Base-by-base conservation (phyloP, 2,329 filamentous ascomycete genomes). In the Xylaria sp. region DNA sequence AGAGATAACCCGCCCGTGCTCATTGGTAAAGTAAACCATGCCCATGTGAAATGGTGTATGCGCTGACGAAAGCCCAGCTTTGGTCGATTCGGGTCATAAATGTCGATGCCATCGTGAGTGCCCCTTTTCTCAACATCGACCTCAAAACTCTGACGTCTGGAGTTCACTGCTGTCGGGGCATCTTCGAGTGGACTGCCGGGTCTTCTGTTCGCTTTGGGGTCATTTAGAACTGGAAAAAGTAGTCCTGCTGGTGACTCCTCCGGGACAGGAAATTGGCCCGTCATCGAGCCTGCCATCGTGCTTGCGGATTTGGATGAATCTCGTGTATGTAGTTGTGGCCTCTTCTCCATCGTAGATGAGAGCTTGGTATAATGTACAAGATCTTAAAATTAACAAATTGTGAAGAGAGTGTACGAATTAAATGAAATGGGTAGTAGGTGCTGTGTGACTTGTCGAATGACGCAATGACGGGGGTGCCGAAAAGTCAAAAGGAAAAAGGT, bases 11-110 rank as follows among this genome's bases (percentile, higher is more conserved):
- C 91, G 41, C 92, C 92, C 0, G 91, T 92, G 57, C 89, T 91
- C 91, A 94, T 94, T 1, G 90, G 90, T 39, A 89, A 82, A 1
- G 91, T 91, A 79, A 90, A 94, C 91, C 91, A 93, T 20, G 89
- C 89, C 90, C 89, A 90, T 0, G 88, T 91, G 76, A 91, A 90
- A 79, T 90, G 88, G 55, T 84, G 80, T 32, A 89, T 78, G 3
- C 87, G 80, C 64, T 84, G 75, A 63, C 81, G 81, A 23, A 87
- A 66, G 3, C 79, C 74, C 1, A 86, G 73, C 61, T 79, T 82
- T 2, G 80, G 81, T 18, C 80, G 79, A 56, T 79, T 77, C 18
- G 77, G 77, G 50, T 78, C 77, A 67, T 78, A 73, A 25, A 75
- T 72, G 56, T 78, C 77, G 52, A 76, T 39, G 6, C 2, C 1